Evolutionary conservation across 768 basidiomycete genomes (phyloP), one percentile per base, ranked within the genome.

Genomic region (Auriscalpium vulgare): DNA sequence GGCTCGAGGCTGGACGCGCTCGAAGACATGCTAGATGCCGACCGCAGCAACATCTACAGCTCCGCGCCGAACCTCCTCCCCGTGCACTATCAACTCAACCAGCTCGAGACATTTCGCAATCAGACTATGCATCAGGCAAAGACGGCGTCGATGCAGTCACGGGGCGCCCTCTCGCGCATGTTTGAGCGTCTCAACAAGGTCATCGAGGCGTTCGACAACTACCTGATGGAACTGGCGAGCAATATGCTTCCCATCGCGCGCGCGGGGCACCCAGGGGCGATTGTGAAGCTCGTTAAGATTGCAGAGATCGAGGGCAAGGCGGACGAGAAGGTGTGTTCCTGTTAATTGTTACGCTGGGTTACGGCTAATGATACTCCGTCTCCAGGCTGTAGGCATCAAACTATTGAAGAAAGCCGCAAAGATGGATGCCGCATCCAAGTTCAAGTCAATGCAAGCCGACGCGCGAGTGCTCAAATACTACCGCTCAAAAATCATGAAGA

Each of bases 381-480:
- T 34, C 1, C 60, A 95, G 94, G 91, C 95, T 8, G 85, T 97
- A 36, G 95, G 91, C 38, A 90, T 98, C 67, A 82, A 88, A 51
- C 86, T 99, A 19, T 88, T 98, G 56, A 95, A 94, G 70, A 95
- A 94, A 69, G 87, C 91, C 2, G 91, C 91, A 8, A 94, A 91
- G 65, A 77, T 89, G 68, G 95, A 95, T 64, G 89, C 93, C 17
- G 91, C 97, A 1, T 86, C 91, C 10, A 94, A 91, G 69, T 95
- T 92, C 74, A 90, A 84, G 66, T 95, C 92, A 13, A 84, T 95
- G 79, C 88, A 91, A 70, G 94, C 94, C 47, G 86, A 93, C 62
- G 91, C 95, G 11, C 85, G 95, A 45, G 77, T 91, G 37, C 83
- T 98, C 68, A 99, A 98, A 71, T 91, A 97, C 69, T 98, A 98